phyloP scores from a whole-genome alignment of 1,139 yeast genomes.

The Pneumocystis oryctolagi region DNA sequence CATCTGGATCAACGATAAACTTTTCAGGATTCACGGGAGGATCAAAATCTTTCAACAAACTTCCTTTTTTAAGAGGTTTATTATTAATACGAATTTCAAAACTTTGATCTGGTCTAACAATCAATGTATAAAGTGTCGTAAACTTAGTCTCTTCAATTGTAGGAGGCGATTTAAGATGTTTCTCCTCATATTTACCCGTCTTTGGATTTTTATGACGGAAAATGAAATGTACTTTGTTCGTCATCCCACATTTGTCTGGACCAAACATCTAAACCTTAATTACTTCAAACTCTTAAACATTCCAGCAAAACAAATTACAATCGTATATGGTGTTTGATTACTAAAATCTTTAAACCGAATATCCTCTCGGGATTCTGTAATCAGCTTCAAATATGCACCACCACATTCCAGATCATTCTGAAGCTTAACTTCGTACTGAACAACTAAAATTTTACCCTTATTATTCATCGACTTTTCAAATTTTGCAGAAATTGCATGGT shows the following conservation, averaged over 20 bases:
- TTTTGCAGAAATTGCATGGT: conserved; percentile 58
- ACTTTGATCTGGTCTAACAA: conserved; percentile 46
- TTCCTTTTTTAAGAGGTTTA: conserved; percentile 53
- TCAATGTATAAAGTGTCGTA: conserved; percentile 59
- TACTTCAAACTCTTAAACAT: background rate
- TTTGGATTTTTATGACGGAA: conserved; percentile 42
- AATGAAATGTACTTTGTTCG: conserved; percentile 67
- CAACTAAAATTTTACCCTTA: conserved; percentile 49
- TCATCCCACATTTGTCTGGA: conserved; percentile 77
- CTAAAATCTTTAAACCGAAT: conserved; percentile 36
- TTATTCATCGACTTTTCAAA: conserved; percentile 43
- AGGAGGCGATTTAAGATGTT: conserved; percentile 53
- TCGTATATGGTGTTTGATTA: conserved; percentile 55
- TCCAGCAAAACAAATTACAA: conserved; percentile 19
- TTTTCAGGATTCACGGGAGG: conserved; percentile 55
- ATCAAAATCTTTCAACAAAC: conserved; percentile 40
- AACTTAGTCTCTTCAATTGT: conserved; percentile 42
- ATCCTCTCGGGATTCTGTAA: conserved; percentile 33
- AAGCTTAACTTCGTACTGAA: conserved; percentile 77
- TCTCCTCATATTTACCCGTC: conserved; percentile 49
- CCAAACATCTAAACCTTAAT: conserved; percentile 52
- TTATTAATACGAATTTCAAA: conserved; percentile 78
- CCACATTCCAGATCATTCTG: conserved; percentile 71
- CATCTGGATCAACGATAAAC: conserved; percentile 47
- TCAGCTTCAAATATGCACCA: conserved; percentile 71